These are phyloP conservation scores for Dendrobium huoshanense DNA, from an alignment of 106 monocot genomes.

Conservation along the genomic window DNA sequence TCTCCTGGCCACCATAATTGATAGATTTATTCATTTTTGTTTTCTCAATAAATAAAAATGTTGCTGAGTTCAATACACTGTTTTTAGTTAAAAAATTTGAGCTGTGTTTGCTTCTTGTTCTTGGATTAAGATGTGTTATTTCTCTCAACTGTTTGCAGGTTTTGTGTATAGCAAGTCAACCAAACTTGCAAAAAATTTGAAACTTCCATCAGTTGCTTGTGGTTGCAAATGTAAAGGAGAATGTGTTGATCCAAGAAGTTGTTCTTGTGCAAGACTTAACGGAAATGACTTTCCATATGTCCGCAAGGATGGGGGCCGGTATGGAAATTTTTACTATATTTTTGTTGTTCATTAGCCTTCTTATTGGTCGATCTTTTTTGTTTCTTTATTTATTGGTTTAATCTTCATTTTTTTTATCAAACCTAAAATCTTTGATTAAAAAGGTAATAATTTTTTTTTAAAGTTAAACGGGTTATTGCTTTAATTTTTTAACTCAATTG, in stretches of 20 bases:
- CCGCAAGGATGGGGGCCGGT: constrained; percentile 68
- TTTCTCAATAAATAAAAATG: too few species aligned
- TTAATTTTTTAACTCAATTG: too few species aligned
- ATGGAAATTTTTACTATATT: neutral
- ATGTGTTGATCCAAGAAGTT: constrained; percentile 49
- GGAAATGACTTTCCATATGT: constrained; percentile 80
- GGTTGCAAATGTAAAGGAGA: constrained; percentile 74
- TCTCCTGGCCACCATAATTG: too few species aligned
- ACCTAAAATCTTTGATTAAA: too few species aligned
- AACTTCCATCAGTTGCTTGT: constrained; percentile 31
- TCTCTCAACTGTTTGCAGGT: constrained; percentile 20
- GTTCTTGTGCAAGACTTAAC: constrained; percentile 74
- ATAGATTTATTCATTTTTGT: too few species aligned
- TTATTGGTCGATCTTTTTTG: neutral
- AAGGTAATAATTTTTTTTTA: too few species aligned
- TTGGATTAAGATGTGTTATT: too few species aligned
- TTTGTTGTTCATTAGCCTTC: neutral
- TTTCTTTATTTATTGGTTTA: neutral
- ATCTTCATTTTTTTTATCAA: neutral
- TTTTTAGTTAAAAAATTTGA: too few species aligned
- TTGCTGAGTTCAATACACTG: too few species aligned
- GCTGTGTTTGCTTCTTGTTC: too few species aligned
- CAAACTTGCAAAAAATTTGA: constrained; percentile 28
- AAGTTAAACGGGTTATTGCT: too few species aligned
- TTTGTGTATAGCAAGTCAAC: constrained; percentile 48